Evolutionary conservation across 1,284 basidiomycete species (phyloP), one percentile per base, ranked within the genome.

Genomic region (Cystobasidium slooffiae): DNA sequence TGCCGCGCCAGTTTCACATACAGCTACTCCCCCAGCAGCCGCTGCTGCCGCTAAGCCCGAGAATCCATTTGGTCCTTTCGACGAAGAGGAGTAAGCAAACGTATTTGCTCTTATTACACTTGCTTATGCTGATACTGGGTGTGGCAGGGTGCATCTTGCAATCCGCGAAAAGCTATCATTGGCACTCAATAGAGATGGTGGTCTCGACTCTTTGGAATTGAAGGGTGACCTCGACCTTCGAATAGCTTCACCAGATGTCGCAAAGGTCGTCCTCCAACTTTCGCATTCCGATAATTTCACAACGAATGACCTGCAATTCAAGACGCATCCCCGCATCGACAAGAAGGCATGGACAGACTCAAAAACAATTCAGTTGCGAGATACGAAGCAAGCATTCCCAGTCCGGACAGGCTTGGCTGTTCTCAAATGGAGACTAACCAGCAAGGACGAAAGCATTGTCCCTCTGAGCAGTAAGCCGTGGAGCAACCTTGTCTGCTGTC

Each of bases 311-410:
- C 83, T 97, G 47, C 93, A 95, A 83, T 97, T 95, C 87, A 97
- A 97, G 84, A 94, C 97, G 79, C 95, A 97, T 80, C 95, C 96
- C 7, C 91, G 97, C 76, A 91, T 97, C 6, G 92, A 90, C 79
- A 97, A 94, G 84, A 93, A 94, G 76, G 85, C 85, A 0, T 88
- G 90, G 64, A 87, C 87, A 0, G 88, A 90, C 31, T 76, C 63
- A n/a, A 88, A 91, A 61, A 84, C 91, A 46, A 87, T 98, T 70
- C 89, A 89, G 7, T 85, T 98, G 78, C 95, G 94, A 83, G 95
- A 98, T 81, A 81, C 90, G 1, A 87, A 88, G 64, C 86, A 90
- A 77, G 85, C 88, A 9, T 97, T 97, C 88, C 96, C 94, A 0
- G 89, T 97, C 68, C 89, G 90, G 39, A 93, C 96, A 82, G 84